These are phyloP conservation scores for Fusarium tuaranense DNA, from an alignment of 2,329 filamentous ascomycete genomes.

Conservation along the genomic window DNA sequence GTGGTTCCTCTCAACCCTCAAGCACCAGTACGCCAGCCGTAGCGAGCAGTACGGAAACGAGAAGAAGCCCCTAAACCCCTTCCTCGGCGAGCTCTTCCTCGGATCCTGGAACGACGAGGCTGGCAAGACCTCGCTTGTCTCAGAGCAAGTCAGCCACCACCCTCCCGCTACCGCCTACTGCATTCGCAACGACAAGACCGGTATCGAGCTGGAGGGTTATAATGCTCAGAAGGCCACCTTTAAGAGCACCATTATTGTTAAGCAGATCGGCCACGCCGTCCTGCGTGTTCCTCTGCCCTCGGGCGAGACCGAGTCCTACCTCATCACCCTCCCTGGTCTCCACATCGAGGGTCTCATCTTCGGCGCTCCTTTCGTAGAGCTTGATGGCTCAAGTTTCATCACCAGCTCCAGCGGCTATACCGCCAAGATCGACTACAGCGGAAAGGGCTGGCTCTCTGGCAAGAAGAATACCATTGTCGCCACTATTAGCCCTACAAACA, in stretches of 20 bases:
- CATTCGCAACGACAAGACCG: slow-evolving; percentile 87
- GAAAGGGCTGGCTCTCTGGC: slow-evolving; percentile 93
- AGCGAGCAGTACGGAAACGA: slow-evolving; percentile 89
- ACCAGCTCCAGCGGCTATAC: slow-evolving; percentile 88
- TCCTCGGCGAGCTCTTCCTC: slow-evolving; percentile 93
- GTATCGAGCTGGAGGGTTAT: slow-evolving; percentile 85
- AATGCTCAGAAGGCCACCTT: slow-evolving; percentile 98
- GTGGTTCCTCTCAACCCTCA: slow-evolving; percentile 95
- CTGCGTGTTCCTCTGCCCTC: slow-evolving; percentile 73
- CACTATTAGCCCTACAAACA: slow-evolving; percentile 75
- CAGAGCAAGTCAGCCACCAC: slow-evolving; percentile 95
- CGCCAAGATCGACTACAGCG: slow-evolving; percentile 90
- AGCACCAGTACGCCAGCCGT: slow-evolving; percentile 81
- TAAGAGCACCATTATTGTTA: slow-evolving; percentile 92
- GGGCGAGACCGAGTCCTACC: slow-evolving; percentile 74
- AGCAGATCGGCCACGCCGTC: slow-evolving; percentile 91
- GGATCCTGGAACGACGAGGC: slow-evolving; percentile 88
- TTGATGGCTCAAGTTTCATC: slow-evolving; percentile 88
- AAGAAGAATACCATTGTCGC: slow-evolving; percentile 95
- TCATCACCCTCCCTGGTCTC: slow-evolving; percentile 90
- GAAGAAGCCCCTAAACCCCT: slow-evolving; percentile 98
- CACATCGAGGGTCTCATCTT: slow-evolving; percentile 95
- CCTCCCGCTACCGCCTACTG: slow-evolving; percentile 95
- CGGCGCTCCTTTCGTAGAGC: slow-evolving; percentile 88
- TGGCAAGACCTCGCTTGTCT: slow-evolving; percentile 87